Conservation (phyloP, 2,329 filamentous ascomycete genomes). For the Fusarium chaquense region DNA sequence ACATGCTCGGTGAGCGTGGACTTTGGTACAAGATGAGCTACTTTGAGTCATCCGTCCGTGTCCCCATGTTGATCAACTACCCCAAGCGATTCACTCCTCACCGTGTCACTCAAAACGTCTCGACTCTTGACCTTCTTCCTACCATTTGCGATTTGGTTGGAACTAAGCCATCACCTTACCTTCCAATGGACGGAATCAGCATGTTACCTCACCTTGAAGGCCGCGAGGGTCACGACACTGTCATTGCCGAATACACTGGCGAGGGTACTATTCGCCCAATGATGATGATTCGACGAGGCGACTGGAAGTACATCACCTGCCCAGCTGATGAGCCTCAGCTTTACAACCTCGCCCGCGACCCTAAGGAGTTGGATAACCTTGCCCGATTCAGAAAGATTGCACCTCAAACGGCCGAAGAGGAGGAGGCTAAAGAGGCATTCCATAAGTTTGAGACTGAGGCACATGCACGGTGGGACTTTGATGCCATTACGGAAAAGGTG, state of each 20-base stretch:
- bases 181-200: conserved; percentile 89
- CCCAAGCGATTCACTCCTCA: conserved; percentile 80
- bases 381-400: conserved; percentile 59
- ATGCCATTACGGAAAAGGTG: conserved; percentile 79
- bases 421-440: conserved; percentile 63
- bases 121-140: conserved; percentile 89
- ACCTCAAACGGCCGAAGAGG: conserved; percentile 58
- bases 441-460: conserved; percentile 80
- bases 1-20: conserved; percentile 93
- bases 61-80: conserved; percentile 87
- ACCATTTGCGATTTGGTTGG: conserved; percentile 88
- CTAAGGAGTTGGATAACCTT: conserved; percentile 81
- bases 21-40: conserved; percentile 99
- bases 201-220: conserved; percentile 81
- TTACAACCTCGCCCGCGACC: conserved; percentile 82
- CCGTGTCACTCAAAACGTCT: conserved; percentile 85
- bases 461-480: conserved; percentile 81
- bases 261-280: conserved; percentile 90
- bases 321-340: conserved; percentile 86
- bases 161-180: conserved; percentile 72
- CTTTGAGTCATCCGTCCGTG: conserved; percentile 90
- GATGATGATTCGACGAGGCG: conserved; percentile 92
- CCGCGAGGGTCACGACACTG: conserved; percentile 79
- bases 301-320: conserved; percentile 92
- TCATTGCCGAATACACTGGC: conserved; percentile 95